These are phyloP conservation scores for Tuber aestivum DNA, from an alignment of 495 filamentous ascomycete species.

Conservation along the genomic window DNA sequence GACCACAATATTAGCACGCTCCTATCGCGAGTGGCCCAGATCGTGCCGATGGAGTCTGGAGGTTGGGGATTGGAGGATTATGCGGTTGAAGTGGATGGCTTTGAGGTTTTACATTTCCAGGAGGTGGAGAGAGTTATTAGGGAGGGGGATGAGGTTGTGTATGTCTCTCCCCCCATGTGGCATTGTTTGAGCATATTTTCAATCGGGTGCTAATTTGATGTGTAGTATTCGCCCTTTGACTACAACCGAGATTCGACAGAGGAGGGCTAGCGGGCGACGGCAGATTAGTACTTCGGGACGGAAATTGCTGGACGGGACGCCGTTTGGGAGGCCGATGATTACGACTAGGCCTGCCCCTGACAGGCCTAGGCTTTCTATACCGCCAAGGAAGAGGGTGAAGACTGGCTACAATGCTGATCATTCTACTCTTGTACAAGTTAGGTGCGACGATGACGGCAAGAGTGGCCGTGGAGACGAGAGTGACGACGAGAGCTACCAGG, in stretches of 20 bases:
- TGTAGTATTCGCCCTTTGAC: slow-evolving; percentile 74
- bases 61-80: slow-evolving; percentile 93
- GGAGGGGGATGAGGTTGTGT: slow-evolving; percentile 82
- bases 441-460: slow-evolving; percentile 17
- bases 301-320: slow-evolving; percentile 81
- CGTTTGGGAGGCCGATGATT: slow-evolving; percentile 73
- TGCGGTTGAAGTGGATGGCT: slow-evolving; percentile 72
- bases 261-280: slow-evolving; percentile 70
- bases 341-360: slow-evolving; percentile 48
- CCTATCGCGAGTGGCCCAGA: slow-evolving; percentile 73
- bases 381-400: slow-evolving; percentile 65
- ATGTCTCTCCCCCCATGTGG: slow-evolving; percentile 42
- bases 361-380: slow-evolving; percentile 67
- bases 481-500: slow-evolving; percentile 23
- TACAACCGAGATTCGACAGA: slow-evolving; percentile 64
- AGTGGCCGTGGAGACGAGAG: slow-evolving; percentile 16
- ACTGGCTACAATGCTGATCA: slow-evolving; percentile 46
- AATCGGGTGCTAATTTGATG: slow-evolving; percentile 4
- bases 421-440: slow-evolving; percentile 15
- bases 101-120: slow-evolving; percentile 86
- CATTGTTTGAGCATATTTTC: neutral
- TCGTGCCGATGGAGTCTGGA: slow-evolving; percentile 74
- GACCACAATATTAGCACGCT: slow-evolving; percentile 65
- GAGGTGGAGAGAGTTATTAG: slow-evolving; percentile 62
- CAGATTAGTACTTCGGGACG: slow-evolving; percentile 77